Evolutionary conservation across 805 yeast genomes (phyloP).

Genomic region (Pichia membranifaciens): DNA sequence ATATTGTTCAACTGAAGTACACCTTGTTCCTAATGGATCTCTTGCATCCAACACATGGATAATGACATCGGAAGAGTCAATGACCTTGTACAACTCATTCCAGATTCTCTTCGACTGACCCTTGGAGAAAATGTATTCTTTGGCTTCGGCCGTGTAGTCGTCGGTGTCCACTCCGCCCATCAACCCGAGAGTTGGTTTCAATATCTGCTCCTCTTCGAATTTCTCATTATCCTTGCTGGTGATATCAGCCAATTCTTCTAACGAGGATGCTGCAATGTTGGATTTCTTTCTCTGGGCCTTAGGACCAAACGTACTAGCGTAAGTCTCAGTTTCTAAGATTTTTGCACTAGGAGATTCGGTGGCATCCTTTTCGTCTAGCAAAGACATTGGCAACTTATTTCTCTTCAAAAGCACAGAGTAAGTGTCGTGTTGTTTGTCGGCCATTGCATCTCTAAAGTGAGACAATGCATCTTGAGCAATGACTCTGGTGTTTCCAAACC

Average conservation of each 20-base stretch:
- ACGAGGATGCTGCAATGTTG: conserved; percentile 62
- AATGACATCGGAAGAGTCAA: conserved; percentile 95
- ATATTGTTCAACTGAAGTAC: conserved; percentile 88
- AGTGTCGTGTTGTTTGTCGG: conserved; percentile 71
- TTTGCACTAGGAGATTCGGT: conserved; percentile 70
- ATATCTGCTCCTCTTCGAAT: conserved; percentile 70
- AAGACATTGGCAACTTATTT: conserved; percentile 92
- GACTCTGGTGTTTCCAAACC: conserved; percentile 98
- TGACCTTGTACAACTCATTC: conserved; percentile 95
- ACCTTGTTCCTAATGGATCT: conserved; percentile 94
- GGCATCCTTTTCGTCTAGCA: conserved; percentile 80
- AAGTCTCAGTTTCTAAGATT: conserved; percentile 86
- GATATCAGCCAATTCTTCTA: conserved; percentile 67
- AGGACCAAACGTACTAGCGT: conserved; percentile 81
- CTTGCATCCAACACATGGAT: conserved; percentile 96
- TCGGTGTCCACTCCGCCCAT: conserved; percentile 72
- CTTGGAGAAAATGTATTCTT: conserved; percentile 90
- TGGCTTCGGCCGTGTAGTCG: conserved; percentile 85
- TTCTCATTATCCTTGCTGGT: conserved; percentile 52
- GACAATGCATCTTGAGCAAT: conserved; percentile 93
- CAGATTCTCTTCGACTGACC: conserved; percentile 98
- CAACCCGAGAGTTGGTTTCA: conserved; percentile 68
- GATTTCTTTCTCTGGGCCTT: conserved; percentile 92
- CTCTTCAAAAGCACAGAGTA: conserved; percentile 84
- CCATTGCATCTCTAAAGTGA: conserved; percentile 92